A percentile compares a stretch with the other conserved stretches of the same genome.
Conservation (phyloP, 345 rosid genomes). For the Salix arbutifolia region DNA sequence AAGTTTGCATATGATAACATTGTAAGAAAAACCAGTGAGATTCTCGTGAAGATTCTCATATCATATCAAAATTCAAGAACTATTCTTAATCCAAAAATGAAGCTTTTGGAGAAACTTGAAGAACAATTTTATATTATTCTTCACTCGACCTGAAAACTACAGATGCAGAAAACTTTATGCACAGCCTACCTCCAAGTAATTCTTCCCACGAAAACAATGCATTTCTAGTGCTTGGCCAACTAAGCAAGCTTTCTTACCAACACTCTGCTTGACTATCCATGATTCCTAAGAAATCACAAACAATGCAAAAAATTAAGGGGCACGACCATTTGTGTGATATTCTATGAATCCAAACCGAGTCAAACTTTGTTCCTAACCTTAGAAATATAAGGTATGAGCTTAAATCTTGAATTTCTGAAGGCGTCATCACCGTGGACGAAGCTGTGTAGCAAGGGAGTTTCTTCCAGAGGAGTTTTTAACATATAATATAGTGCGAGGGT, state of each 20-base stretch:
- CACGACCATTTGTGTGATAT: background rate
- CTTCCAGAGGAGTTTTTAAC: slow-evolving; percentile 68
- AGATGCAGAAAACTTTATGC: background rate
- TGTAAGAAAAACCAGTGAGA: too few species aligned
- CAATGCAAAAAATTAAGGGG: background rate
- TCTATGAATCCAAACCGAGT: background rate
- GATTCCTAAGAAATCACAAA: slow-evolving; percentile 55
- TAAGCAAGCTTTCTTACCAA: slow-evolving; percentile 84
- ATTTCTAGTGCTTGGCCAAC: slow-evolving; percentile 73
- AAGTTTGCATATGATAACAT: background rate
- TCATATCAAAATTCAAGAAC: too few species aligned
- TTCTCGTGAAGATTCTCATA: too few species aligned
- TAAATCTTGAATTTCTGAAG: slow-evolving; percentile 85
- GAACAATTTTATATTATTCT: too few species aligned
- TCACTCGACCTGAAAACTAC: background rate
- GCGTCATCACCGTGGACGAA: slow-evolving; percentile 88
- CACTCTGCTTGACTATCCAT: slow-evolving; percentile 95
- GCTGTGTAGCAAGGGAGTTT: slow-evolving; percentile 60
- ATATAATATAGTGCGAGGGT: slow-evolving; percentile 68
- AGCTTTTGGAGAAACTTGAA: too few species aligned
- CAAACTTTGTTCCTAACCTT: slow-evolving; percentile 39
- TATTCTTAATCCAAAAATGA: too few species aligned
- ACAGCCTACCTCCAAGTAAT: slow-evolving; percentile 75
- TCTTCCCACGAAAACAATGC: slow-evolving; percentile 60
- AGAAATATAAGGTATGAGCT: slow-evolving; percentile 87